Evolutionary conservation across 2,329 filamentous ascomycete genomes (phyloP).

Genomic region (Paecilomyces variotii): DNA sequence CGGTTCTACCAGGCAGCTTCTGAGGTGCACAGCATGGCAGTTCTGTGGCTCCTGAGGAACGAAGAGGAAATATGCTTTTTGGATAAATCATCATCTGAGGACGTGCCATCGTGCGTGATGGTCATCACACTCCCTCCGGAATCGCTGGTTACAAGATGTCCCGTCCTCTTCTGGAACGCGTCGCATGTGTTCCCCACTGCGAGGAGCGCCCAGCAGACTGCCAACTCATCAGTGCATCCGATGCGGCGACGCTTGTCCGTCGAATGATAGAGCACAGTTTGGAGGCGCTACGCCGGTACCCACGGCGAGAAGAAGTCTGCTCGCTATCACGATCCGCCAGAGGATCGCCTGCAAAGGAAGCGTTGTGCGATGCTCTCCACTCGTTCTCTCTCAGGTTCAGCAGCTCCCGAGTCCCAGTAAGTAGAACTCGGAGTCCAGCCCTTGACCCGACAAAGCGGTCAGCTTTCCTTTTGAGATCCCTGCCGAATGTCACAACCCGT

Average conservation of each 20-base stretch:
- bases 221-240: slow-evolving; percentile 73
- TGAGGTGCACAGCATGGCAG: neutral
- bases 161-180: slow-evolving; percentile 31
- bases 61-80: neutral
- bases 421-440: slow-evolving; percentile 14
- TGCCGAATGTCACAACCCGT: slow-evolving; percentile 6
- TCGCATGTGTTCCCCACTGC: slow-evolving; percentile 42
- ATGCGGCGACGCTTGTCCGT: slow-evolving; percentile 9
- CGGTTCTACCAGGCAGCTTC: neutral
- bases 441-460: slow-evolving; percentile 10
- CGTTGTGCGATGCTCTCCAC: neutral
- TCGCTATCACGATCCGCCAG: neutral
- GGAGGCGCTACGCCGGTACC: neutral
- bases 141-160: slow-evolving; percentile 13
- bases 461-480: slow-evolving; percentile 5
- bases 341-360: neutral
- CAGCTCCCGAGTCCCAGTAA: neutral
- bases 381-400: slow-evolving; percentile 2
- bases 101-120: neutral
- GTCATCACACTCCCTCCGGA: neutral
- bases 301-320: neutral
- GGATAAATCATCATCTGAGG: neutral
- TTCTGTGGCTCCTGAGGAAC: neutral
- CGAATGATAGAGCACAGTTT: slow-evolving; percentile 5
- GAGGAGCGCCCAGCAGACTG: slow-evolving; percentile 54